Evolutionary conservation across 169 alveolate genomes (phyloP), one percentile per base, ranked within the genome.

Genomic region (Plasmodium adleri): DNA sequence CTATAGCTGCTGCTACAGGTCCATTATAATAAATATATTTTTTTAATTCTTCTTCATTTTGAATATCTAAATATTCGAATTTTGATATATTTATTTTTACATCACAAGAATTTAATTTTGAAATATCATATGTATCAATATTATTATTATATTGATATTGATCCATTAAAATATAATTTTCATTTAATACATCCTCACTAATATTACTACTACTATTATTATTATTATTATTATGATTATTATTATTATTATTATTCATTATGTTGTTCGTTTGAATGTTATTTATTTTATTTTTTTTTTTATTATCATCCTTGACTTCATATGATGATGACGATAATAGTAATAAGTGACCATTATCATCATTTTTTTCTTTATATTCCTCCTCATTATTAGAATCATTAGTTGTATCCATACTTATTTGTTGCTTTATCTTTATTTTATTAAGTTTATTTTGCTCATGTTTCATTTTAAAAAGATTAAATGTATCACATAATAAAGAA

Each of bases 1-100:
- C 91, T 68, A 83, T 83, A 9, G 91, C 91, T 56, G 91, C 91
- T 17, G 91, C 91, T 17, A 83, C 56, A 50, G 91, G 91, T 0
- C 91, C 91, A 83, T 83, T 83, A 58, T 83, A 28, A 68, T 83
- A 83, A 7, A 83, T 12, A 32, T 83, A 83, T 50, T 68, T 83
- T 58, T 83, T 83, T 39, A 83, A 68, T 56, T 54, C 58, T 63
- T 83, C 91, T 68, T 83, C 91, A 59, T 83, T 63, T 62, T 83
- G 67, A 56, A 83, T 83, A 83, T 83, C 91, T 24, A 83, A 17
- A 43, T 83, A 83, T 20, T 68, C 80, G 24, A 58, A 83, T 62
- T 83, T 67, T 39, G 74, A 68, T 15, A 83, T 73, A 20, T 83
- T 83, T 28, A 83, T 50, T 28, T 83, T 83, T 49, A 75, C 43